Evolutionary conservation across 2,329 filamentous ascomycete genomes (phyloP), one percentile per base, ranked within the genome.

Genomic region (Microsporum audouinii): DNA sequence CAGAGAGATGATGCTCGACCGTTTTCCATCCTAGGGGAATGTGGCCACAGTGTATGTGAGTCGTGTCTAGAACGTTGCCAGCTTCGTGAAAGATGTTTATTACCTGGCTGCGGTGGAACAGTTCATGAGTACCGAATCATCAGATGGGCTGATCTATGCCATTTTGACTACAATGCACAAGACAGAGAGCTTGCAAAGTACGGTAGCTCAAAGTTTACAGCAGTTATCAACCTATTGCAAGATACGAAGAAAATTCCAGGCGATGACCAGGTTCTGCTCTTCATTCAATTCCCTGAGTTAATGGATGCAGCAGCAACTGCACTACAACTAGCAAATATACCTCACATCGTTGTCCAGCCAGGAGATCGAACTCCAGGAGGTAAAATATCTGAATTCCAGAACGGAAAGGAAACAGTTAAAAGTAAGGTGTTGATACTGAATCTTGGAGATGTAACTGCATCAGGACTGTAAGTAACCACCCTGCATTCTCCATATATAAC

Each of bases 361-460:
- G 69, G 66, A 14, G 67, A 69, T 34, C 63, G 67, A 29, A 65
- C 66, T 4, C 64, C 70, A 43, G 66, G 69, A 1, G 68, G 69
- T 14, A 72, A 75, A 10, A 70, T 82, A 7, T 67, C 70, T 1
- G 57, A 66, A 0, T 77, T 82, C 60, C 75, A 79, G 55, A 66
- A 70, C 8, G 66, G 70, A 62, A 73, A 63, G 56, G 75, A 69
- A 36, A 60, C 66, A 55, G 61, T 70, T 14, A 64, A 69, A 27
- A 71, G 69, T 34, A 81, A 78, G 58, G 80, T 84, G 0, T 72
- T 87, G 3, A 73, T 88, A 14, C 72, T 88, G 34, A 80, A 83
- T 61, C 73, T 84, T 1, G 78, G 77, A 1, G 78, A 78, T 63
- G 81, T 81, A 38, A 80, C 81, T 59, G 82, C 84, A 2, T 79